Conservation (phyloP, 768 basidiomycete genomes). For the Gloeopeniophorella convolvens region DNA sequence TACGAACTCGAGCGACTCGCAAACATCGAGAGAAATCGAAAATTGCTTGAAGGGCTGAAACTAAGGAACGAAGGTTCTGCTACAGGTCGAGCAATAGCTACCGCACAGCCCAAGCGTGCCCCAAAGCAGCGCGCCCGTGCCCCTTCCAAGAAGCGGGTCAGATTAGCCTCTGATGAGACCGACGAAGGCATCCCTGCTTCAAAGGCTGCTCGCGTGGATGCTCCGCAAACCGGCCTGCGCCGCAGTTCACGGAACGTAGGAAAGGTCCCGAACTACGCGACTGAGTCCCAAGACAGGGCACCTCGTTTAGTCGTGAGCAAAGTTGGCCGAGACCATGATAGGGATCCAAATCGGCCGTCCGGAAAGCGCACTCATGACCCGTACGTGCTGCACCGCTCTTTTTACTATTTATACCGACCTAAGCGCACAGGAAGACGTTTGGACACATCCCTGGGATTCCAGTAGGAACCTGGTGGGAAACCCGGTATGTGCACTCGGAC, state of each 20-base stretch:
- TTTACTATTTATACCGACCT: too few relatives aligned
- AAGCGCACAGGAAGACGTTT: slow-evolving; percentile 61
- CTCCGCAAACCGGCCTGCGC: slow-evolving; percentile 34
- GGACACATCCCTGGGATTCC: slow-evolving; percentile 74
- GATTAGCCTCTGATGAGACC: not conserved
- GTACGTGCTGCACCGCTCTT: slow-evolving; percentile 32
- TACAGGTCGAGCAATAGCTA: not conserved
- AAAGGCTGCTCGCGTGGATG: slow-evolving; percentile 5
- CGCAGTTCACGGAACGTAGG: slow-evolving; percentile 63
- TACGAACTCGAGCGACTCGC: slow-evolving; percentile 9
- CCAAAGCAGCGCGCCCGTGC: not conserved
- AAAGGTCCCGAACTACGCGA: slow-evolving; percentile 52
- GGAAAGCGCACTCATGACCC: slow-evolving; percentile 38
- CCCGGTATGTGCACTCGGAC: slow-evolving; percentile 36
- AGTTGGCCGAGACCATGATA: slow-evolving; percentile 23
- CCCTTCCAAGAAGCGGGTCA: not conserved
- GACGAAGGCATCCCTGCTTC: not conserved
- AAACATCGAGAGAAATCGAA: slow-evolving; percentile 5
- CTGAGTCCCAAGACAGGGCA: slow-evolving; percentile 20
- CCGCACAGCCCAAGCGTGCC: not conserved
- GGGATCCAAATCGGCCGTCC: slow-evolving; percentile 24
- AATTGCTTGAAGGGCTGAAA: not conserved
- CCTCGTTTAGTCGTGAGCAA: slow-evolving; percentile 15
- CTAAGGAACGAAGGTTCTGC: not conserved
- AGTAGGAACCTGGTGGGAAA: slow-evolving; percentile 82